Conservation (phyloP, 2,329 filamentous ascomycete genomes). For the Hypoxylon sp. region DNA sequence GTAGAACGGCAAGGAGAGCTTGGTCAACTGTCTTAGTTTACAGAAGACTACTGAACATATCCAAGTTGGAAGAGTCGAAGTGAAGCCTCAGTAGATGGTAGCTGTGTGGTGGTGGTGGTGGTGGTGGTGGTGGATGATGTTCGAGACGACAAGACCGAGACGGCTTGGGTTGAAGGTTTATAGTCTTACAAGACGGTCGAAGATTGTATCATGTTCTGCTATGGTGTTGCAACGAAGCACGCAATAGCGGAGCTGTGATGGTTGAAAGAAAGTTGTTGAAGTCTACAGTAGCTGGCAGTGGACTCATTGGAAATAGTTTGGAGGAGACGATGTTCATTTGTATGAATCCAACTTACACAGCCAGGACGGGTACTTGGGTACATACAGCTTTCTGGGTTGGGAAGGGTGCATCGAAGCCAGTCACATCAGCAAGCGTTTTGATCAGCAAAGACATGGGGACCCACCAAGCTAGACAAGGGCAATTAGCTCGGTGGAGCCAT, state of each 20-base stretch:
- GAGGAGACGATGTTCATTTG: constrained; percentile 54
- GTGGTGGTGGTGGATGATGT: constrained; percentile 16
- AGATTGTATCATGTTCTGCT: constrained; percentile 46
- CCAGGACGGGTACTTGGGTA: constrained; percentile 46
- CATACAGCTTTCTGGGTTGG: constrained; percentile 42
- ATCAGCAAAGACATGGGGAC: constrained; percentile 50
- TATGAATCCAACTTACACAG: constrained; percentile 52
- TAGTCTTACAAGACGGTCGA: constrained; percentile 39
- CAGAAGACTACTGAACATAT: constrained; percentile 41
- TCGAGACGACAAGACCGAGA: constrained; percentile 32
- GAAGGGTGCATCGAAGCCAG: constrained; percentile 44
- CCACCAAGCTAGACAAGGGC: constrained; percentile 43
- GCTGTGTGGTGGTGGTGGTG: constrained; percentile 29
- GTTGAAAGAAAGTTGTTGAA: constrained; percentile 41
- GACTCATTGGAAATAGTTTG: constrained; percentile 46
- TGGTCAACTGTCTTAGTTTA: constrained; percentile 33
- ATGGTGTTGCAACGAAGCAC: constrained; percentile 42
- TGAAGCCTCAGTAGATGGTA: constrained; percentile 33
- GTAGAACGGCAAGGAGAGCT: constrained; percentile 21
- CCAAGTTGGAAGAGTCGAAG: constrained; percentile 24
- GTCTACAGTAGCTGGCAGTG: constrained; percentile 35
- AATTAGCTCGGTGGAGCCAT: constrained; percentile 45
- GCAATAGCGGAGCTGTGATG: constrained; percentile 41
- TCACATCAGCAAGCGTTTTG: constrained; percentile 52
- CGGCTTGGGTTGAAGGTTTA: constrained; percentile 32